Evolutionary conservation across 2,329 filamentous ascomycete genomes (phyloP).

Genomic region (Polychaeton citri): DNA sequence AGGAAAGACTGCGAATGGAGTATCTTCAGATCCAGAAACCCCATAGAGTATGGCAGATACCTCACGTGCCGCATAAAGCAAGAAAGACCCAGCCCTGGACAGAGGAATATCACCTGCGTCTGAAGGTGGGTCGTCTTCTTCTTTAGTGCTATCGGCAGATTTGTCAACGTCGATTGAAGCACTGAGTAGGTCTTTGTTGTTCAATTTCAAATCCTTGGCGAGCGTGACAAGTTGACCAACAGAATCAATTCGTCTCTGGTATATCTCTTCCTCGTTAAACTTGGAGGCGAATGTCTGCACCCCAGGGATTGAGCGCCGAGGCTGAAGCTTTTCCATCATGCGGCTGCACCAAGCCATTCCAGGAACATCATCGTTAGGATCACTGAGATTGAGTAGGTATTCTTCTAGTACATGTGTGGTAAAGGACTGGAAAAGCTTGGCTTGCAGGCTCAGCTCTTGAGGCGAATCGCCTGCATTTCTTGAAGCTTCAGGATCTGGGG

Average conservation of each 20-base stretch:
- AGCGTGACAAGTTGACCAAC: slow-evolving; percentile 62
- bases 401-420: slow-evolving; percentile 65
- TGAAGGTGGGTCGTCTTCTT: slow-evolving; percentile 42
- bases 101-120: slow-evolving; percentile 41
- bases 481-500: slow-evolving; percentile 46
- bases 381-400: slow-evolving; percentile 45
- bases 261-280: slow-evolving; percentile 38
- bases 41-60: slow-evolving; percentile 36
- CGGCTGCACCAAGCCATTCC: slow-evolving; percentile 40
- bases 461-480: slow-evolving; percentile 25
- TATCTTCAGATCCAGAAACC: slow-evolving; percentile 9
- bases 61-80: slow-evolving; percentile 40
- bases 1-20: slow-evolving; percentile 37
- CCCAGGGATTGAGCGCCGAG: slow-evolving; percentile 48
- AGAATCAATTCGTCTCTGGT: slow-evolving; percentile 50
- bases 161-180: slow-evolving; percentile 28
- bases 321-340: slow-evolving; percentile 55
- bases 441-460: slow-evolving; percentile 48
- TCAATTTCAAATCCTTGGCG: slow-evolving; percentile 42
- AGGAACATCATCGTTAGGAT: slow-evolving; percentile 31
- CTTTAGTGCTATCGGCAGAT: slow-evolving; percentile 24
- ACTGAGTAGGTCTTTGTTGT: slow-evolving; percentile 33
- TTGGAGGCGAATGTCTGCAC: slow-evolving; percentile 45
- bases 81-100: slow-evolving; percentile 41
- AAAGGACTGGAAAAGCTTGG: slow-evolving; percentile 58